Conservation (phyloP, 768 basidiomycete species). For the Rubroboletus pulcherrimus region DNA sequence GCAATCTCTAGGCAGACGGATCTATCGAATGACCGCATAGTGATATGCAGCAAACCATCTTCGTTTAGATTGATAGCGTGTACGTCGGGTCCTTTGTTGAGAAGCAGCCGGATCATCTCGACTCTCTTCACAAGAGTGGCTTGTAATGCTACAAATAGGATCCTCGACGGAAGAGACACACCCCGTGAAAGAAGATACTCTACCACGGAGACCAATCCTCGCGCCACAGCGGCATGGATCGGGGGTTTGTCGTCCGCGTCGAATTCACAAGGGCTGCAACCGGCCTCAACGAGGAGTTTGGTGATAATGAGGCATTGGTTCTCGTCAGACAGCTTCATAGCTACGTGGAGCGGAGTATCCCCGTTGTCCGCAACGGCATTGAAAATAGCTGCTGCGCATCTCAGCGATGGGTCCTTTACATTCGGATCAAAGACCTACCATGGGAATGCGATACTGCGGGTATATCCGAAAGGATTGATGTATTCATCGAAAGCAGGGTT, state of each 20-base stretch:
- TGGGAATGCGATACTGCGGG: background rate
- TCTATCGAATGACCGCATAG: background rate
- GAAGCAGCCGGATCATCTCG: constrained; percentile 1
- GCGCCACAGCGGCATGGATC: background rate
- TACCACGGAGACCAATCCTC: background rate
- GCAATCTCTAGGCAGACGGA: background rate
- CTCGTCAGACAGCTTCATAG: constrained; percentile 1
- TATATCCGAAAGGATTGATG: background rate
- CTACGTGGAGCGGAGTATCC: constrained; percentile 6
- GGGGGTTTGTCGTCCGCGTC: constrained; percentile 2
- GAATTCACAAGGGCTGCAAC: background rate
- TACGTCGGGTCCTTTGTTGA: background rate
- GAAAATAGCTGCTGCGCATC: background rate
- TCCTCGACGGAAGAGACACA: background rate
- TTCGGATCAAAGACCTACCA: background rate
- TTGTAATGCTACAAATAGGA: background rate
- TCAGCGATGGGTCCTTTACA: background rate
- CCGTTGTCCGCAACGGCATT: background rate
- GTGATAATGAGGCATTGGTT: background rate
- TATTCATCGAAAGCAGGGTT: background rate
- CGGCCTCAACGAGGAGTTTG: background rate
- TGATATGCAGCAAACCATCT: background rate
- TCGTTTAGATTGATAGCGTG: background rate
- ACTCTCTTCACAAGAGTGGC: background rate
- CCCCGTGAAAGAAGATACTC: background rate